Conservation (phyloP, 768 basidiomycete species). For the Mycena olivaceomarginata region DNA sequence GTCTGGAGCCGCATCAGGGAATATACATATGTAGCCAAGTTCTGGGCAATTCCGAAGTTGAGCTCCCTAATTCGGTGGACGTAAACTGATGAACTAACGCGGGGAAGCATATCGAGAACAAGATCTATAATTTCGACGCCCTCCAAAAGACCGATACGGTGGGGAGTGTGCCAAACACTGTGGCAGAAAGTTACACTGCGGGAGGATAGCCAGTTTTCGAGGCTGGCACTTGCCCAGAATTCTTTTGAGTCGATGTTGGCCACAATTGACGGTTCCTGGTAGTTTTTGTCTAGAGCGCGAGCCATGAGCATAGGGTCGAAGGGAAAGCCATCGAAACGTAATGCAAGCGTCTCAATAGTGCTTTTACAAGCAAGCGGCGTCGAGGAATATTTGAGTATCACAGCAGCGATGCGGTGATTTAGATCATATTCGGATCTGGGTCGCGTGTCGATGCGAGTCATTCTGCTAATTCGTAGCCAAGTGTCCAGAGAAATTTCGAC, state of each 20-base stretch:
- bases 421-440: neutral
- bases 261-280: neutral
- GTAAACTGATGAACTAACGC: neutral
- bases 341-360: neutral
- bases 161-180: neutral
- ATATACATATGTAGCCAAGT: slow-evolving; percentile 3
- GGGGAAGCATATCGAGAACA: neutral
- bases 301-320: neutral
- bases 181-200: neutral
- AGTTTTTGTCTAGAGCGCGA: neutral
- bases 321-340: neutral
- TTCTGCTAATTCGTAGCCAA: neutral
- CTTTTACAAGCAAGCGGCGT: neutral
- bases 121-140: neutral
- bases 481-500: slow-evolving; percentile 5
- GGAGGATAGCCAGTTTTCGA: neutral
- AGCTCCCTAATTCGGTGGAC: neutral
- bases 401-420: neutral
- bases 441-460: neutral
- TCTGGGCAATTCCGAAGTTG: neutral
- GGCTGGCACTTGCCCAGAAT: neutral
- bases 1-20: neutral
- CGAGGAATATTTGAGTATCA: neutral
- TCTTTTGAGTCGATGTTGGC: neutral
- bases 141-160: neutral